phyloP scores from a whole-genome alignment of 805 yeast species.

The Nakazawaea sp. region DNA sequence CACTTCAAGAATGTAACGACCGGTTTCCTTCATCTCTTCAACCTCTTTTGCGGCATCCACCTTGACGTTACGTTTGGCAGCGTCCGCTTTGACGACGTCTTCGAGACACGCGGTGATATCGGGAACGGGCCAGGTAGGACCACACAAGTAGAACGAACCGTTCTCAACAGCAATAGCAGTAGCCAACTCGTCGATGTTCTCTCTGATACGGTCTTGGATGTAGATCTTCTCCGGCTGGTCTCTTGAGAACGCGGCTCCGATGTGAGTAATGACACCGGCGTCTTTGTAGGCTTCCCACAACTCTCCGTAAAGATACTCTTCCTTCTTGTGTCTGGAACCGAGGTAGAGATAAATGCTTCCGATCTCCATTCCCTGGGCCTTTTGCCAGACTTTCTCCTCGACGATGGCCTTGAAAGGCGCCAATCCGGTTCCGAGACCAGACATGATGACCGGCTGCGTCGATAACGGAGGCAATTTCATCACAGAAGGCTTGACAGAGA shows the following conservation, averaged over 20 bases:
- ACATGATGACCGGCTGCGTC: constrained; percentile 88
- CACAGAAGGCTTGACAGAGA: constrained; percentile 92
- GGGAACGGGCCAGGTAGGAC: constrained; percentile 99
- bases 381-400: constrained; percentile 93
- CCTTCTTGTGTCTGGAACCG: constrained; percentile 93
- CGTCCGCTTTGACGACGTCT: constrained; percentile 71
- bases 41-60: constrained; percentile 73
- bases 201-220: constrained; percentile 89
- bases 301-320: constrained; percentile 94
- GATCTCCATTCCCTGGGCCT: constrained; percentile 79
- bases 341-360: constrained; percentile 84
- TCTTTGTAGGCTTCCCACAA: constrained; percentile 94
- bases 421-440: constrained; percentile 95
- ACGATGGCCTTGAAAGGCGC: constrained; percentile 98
- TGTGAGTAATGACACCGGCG: constrained; percentile 87
- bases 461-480: constrained; percentile 91
- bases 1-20: constrained; percentile 89
- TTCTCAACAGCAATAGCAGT: constrained; percentile 71
- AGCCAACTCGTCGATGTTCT: constrained; percentile 63
- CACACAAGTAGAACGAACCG: constrained; percentile 94
- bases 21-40: constrained; percentile 89
- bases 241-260: constrained; percentile 97
- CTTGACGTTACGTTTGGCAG: constrained; percentile 55
- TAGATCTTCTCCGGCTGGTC: constrained; percentile 93
- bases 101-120: constrained; percentile 87